These are phyloP conservation scores for Aspergillus nomiae DNA, from an alignment of 2,329 filamentous ascomycete species.

Conservation along the genomic window DNA sequence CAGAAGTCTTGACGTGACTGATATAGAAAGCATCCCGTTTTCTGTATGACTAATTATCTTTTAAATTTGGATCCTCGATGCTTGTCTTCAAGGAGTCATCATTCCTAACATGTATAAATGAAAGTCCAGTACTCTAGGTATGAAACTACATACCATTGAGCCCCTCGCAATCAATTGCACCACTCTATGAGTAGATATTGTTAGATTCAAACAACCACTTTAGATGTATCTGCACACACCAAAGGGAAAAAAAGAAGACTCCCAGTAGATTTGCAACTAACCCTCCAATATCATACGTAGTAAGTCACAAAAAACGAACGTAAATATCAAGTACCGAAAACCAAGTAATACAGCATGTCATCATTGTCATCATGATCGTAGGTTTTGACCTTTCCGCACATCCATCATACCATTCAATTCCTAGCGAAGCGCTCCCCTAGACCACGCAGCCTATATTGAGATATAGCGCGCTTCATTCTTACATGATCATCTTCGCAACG, in stretches of 20 bases:
- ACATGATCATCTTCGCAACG: slow-evolving; percentile 42
- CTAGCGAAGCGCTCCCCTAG: neutral
- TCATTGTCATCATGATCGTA: slow-evolving; percentile 24
- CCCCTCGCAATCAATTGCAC: neutral
- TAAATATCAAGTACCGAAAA: slow-evolving; percentile 12
- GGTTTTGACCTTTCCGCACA: slow-evolving; percentile 13
- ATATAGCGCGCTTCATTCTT: neutral
- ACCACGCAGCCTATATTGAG: neutral
- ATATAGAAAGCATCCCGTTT: neutral
- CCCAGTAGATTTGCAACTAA: slow-evolving; percentile 14
- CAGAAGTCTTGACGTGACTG: slow-evolving; percentile 27
- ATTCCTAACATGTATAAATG: neutral
- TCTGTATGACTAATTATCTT: neutral
- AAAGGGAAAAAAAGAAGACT: neutral
- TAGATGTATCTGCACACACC: neutral
- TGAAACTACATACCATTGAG: neutral
- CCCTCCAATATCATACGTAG: slow-evolving; percentile 18
- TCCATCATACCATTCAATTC: neutral
- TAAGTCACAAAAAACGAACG: neutral
- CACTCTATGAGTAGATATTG: neutral
- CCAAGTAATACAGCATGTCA: slow-evolving; percentile 15
- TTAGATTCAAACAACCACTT: neutral
- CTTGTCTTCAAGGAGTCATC: neutral
- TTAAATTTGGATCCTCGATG: neutral
- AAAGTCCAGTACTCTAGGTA: neutral